Evolutionary conservation across 2,329 filamentous ascomycete species (phyloP).

Genomic region (Didymella keratinophila): DNA sequence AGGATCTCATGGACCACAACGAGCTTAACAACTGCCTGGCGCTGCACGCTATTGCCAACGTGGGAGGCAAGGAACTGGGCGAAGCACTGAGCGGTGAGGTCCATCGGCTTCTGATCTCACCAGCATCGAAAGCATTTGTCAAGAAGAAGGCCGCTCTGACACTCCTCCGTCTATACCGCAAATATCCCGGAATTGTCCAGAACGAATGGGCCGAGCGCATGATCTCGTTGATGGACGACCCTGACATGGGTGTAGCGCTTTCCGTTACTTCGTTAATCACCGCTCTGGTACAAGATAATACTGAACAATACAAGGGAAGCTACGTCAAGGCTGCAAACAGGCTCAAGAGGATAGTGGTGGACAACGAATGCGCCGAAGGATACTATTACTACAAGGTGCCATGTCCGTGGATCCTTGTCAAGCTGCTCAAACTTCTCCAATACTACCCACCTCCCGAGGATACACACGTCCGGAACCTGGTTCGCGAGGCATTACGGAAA

Average conservation of each 20-base stretch:
- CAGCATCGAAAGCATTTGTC: slow-evolving; percentile 95
- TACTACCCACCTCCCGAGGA: slow-evolving; percentile 98
- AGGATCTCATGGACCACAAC: slow-evolving; percentile 92
- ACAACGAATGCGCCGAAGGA: slow-evolving; percentile 86
- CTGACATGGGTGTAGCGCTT: slow-evolving; percentile 89
- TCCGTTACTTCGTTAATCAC: slow-evolving; percentile 97
- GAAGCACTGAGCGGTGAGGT: slow-evolving; percentile 92
- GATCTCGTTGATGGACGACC: slow-evolving; percentile 98
- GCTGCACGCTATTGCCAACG: slow-evolving; percentile 96
- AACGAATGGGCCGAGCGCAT: slow-evolving; percentile 98
- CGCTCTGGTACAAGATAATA: slow-evolving; percentile 89
- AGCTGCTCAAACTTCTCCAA: slow-evolving; percentile 87
- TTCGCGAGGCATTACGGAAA: slow-evolving; percentile 88
- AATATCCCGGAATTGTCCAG: slow-evolving; percentile 91
- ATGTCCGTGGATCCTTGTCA: slow-evolving; percentile 97
- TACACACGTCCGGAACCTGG: slow-evolving; percentile 87
- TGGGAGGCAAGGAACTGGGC: slow-evolving; percentile 95
- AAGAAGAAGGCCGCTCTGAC: slow-evolving; percentile 99
- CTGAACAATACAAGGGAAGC: slow-evolving; percentile 92
- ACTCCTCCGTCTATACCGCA: slow-evolving; percentile 89
- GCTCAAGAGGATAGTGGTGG: slow-evolving; percentile 87
- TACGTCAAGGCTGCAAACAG: slow-evolving; percentile 93
- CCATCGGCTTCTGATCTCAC: slow-evolving; percentile 90
- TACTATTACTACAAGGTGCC: slow-evolving; percentile 99
- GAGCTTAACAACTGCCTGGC: slow-evolving; percentile 98